Percentiles rank a stretch among this genome's conserved stretches.
Evolutionary conservation across 306 rosid species (phyloP).

Genomic region (Castanea sativa): DNA sequence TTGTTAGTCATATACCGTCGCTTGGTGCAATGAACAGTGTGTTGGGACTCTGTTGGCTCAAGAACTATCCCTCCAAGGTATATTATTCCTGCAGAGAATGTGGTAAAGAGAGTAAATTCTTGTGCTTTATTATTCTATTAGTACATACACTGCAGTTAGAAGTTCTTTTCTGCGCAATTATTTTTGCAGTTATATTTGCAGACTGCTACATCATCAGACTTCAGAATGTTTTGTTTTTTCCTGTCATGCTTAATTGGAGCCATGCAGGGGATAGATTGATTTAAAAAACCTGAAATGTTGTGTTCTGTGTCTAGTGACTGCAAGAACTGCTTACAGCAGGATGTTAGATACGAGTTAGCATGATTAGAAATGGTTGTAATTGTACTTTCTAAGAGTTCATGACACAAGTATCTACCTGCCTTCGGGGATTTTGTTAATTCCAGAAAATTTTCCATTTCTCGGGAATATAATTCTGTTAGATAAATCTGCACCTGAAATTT

Average conservation of each 20-base stretch:
- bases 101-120: not conserved
- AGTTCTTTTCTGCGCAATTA: not conserved
- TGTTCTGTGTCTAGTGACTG: conserved; percentile 15
- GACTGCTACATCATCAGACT: conserved; percentile 3
- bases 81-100: conserved; percentile 21
- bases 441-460: no score
- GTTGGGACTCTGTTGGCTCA: conserved; percentile 88
- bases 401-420: no score
- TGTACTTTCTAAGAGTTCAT: not conserved
- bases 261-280: conserved; percentile 13
- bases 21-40: conserved; percentile 84
- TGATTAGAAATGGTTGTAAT: not conserved
- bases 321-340: conserved; percentile 5
- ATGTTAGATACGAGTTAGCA: conserved; percentile 12
- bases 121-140: conserved; percentile 4
- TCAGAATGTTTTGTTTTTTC: conserved; percentile 17
- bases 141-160: conserved; percentile 12
- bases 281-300: conserved; percentile 1
- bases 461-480: no score
- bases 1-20: conserved; percentile 67
- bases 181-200: conserved; percentile 17
- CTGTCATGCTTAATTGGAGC: conserved; percentile 4
- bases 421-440: no score
- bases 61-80: conserved; percentile 82
- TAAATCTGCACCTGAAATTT: no score